Conservation (phyloP, 805 yeast genomes). For the Barnettozyma sp. region DNA sequence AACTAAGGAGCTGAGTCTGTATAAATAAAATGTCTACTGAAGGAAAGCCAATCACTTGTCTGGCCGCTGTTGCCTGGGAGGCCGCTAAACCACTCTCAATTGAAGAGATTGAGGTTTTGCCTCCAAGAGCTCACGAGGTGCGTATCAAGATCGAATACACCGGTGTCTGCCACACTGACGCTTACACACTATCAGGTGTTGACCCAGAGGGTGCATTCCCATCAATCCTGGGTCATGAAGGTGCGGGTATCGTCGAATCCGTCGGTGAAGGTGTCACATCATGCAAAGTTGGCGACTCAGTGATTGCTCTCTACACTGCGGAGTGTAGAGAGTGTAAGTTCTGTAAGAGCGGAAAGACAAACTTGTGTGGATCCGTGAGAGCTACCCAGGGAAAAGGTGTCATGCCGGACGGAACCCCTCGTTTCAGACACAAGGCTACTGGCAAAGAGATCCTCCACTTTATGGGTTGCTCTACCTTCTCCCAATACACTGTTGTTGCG, state of each 20-base stretch:
- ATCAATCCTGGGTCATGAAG: conserved; percentile 91
- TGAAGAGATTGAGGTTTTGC: conserved; percentile 83
- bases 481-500: conserved; percentile 96
- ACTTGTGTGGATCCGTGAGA: conserved; percentile 91
- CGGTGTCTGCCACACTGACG: conserved; percentile 98
- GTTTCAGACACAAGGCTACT: conserved; percentile 66
- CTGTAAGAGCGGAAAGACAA: conserved; percentile 93
- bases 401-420: conserved; percentile 96
- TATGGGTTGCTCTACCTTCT: conserved; percentile 97
- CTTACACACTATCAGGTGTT: conserved; percentile 86
- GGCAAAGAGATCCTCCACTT: conserved; percentile 85
- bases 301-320: conserved; percentile 90
- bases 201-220: conserved; percentile 98
- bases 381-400: conserved; percentile 98
- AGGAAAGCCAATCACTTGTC: conserved; percentile 60
- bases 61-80: conserved; percentile 98
- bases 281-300: conserved; percentile 91
- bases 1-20: too few relatives aligned
- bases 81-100: conserved; percentile 76
- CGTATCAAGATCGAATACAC: conserved; percentile 82
- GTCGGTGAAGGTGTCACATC: conserved; percentile 90
- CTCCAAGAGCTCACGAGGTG: conserved; percentile 97
- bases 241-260: conserved; percentile 94
- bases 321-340: conserved; percentile 94
- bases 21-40: conserved; percentile 11